Conservation (phyloP, 1,284 basidiomycete species). For the Wolfiporia cocos region DNA sequence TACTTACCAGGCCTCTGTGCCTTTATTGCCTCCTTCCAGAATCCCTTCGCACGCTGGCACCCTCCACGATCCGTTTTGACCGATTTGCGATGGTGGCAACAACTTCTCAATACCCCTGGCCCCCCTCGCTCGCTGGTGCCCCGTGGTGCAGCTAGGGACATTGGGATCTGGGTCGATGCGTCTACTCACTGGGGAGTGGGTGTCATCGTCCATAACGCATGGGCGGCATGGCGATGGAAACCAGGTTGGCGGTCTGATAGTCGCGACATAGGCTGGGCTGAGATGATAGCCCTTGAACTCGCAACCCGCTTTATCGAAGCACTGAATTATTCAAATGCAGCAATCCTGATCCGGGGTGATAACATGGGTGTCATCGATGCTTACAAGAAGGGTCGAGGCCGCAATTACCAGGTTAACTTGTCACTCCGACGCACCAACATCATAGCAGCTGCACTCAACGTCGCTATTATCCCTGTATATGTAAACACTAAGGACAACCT, state of each 20-base stretch:
- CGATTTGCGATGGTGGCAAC: conserved; percentile 30
- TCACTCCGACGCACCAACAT: conserved; percentile 22
- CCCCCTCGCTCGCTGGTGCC: conserved; percentile 13
- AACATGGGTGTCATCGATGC: conserved; percentile 37
- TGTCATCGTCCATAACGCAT: conserved; percentile 22
- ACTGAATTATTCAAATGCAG: background rate
- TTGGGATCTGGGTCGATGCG: conserved; percentile 27
- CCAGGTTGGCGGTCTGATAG: conserved; percentile 19
- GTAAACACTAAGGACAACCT: conserved; percentile 6
- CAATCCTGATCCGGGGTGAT: conserved; percentile 29
- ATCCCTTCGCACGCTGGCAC: conserved; percentile 6
- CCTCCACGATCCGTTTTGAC: conserved; percentile 17
- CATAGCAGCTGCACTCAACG: conserved; percentile 18
- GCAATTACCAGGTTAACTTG: conserved; percentile 29
- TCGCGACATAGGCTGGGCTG: conserved; percentile 34
- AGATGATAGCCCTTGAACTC: conserved; percentile 33
- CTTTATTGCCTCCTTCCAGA: conserved; percentile 15
- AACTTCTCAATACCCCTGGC: conserved; percentile 4
- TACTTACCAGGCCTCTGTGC: conserved; percentile 23
- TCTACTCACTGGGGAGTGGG: conserved; percentile 34
- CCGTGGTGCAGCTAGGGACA: conserved; percentile 12
- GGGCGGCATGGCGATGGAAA: conserved; percentile 26
- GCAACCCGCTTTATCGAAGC: conserved; percentile 8
- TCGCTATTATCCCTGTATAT: conserved; percentile 12
- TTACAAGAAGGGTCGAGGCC: conserved; percentile 25